These are phyloP conservation scores for Hyphodiscus hymeniophilus DNA, from an alignment of 495 filamentous ascomycete species.

Conservation along the genomic window DNA sequence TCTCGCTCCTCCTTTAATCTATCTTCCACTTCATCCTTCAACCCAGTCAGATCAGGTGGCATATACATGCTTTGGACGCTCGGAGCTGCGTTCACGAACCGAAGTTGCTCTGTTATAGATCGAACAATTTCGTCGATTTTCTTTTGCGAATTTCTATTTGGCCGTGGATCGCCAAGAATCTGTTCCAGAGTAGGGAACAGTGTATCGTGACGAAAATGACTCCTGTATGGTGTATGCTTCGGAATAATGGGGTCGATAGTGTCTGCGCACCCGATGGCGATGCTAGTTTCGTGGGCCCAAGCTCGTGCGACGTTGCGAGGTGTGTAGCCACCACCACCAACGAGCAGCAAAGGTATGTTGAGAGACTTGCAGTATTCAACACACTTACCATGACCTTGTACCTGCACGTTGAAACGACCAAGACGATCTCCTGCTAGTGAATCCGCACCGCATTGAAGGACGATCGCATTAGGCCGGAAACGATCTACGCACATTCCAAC, in stretches of 20 bases:
- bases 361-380: conserved; percentile 78
- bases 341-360: conserved; percentile 71
- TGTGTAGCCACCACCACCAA: conserved; percentile 96
- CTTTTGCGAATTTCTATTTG: conserved; percentile 71
- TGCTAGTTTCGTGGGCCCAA: conserved; percentile 92
- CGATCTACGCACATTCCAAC: conserved; percentile 65
- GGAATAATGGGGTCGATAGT: conserved; percentile 67
- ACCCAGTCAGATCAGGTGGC: conserved; percentile 63
- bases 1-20: conserved; percentile 65
- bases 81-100: conserved; percentile 76
- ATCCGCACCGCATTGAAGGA: conserved; percentile 94
- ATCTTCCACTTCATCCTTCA: conserved; percentile 73
- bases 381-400: conserved; percentile 85
- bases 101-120: conserved; percentile 74
- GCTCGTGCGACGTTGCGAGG: conserved; percentile 91
- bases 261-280: conserved; percentile 70
- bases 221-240: conserved; percentile 62
- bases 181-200: conserved; percentile 71
- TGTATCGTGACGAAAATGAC: conserved; percentile 76
- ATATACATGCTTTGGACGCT: conserved; percentile 81
- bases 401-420: conserved; percentile 94
- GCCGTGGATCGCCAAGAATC: conserved; percentile 45
- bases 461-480: conserved; percentile 81
- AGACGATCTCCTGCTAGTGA: conserved; percentile 88
- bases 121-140: conserved; percentile 67